Evolutionary conservation across 306 rosid species (phyloP), one percentile per base, ranked within the genome.

Genomic region (Cucurbita argyrosperma): DNA sequence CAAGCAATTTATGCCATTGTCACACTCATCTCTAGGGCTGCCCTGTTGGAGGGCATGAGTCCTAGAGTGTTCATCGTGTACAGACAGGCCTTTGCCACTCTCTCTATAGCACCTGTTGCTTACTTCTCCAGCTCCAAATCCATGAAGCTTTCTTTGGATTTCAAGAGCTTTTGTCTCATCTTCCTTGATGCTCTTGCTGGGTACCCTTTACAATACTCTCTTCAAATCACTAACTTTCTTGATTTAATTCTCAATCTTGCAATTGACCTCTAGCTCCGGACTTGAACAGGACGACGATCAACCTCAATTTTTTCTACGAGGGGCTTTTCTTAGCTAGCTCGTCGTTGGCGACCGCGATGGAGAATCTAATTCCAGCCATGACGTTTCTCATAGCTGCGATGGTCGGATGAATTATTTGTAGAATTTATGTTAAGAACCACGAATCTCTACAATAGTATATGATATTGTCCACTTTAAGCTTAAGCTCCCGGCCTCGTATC

Each of bases 401-500:
- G 50, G 76, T 80, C 0, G 91, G 97, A 92, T 91, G 87, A 76
- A 50, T 68, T 21, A 2, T 3, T 7, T 54, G 13, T 63, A n/a
- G 0, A 3, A 39, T n/a, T 15, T 62, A 15, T 1, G n/a, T 39
- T 26, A 26, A 0, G 30, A 26, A 26, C 1, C 30, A 26, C 30
- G 30, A 1, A 1, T 26, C 30, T 26, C 30, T 2, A 26, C 30
- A 26, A 26, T 26, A n/a, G n/a, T n/a, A n/a, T n/a, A n/a, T n/a
- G n/a, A n/a, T n/a, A n/a, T n/a, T n/a, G n/a, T n/a, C n/a, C n/a
- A n/a, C n/a, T n/a, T n/a, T n/a, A n/a, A n/a, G n/a, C n/a, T n/a
- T n/a, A n/a, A n/a, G n/a, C n/a, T n/a, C n/a, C n/a, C n/a, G n/a
- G 81, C 87, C 96, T 79, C 5, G 90, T 95, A 92, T 90, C 86